phyloP scores from a whole-genome alignment of 495 filamentous ascomycete genomes.

The Neurospora sp. region DNA sequence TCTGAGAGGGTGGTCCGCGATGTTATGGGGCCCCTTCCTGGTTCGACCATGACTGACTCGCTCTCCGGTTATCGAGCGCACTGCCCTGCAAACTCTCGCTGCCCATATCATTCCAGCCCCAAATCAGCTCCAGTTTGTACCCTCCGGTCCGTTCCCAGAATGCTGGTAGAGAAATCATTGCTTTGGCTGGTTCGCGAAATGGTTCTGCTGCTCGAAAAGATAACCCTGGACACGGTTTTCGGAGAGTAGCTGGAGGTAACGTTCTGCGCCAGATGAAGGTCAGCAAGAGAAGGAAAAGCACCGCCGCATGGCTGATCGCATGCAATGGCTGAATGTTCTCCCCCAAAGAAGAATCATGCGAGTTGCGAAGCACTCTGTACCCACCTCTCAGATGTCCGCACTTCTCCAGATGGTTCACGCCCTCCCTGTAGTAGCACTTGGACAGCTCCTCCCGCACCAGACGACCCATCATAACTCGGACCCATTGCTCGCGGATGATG shows the following conservation, averaged over 20 bases:
- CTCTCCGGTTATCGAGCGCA: neutral
- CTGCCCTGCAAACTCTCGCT: neutral
- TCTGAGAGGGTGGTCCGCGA: neutral
- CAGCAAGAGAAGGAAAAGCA: neutral
- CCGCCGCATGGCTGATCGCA: neutral
- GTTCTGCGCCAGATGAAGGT: constrained; percentile 45
- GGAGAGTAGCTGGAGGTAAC: constrained; percentile 84
- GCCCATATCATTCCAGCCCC: neutral
- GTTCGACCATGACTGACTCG: neutral
- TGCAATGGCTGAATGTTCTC: neutral
- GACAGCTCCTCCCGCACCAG: constrained; percentile 87
- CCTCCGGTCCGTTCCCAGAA: neutral
- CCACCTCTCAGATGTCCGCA: constrained; percentile 84
- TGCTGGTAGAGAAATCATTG: constrained; percentile 1
- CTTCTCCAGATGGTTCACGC: constrained; percentile 96
- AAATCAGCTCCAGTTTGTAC: neutral
- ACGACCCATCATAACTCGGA: constrained; percentile 91
- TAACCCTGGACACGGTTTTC: constrained; percentile 81
- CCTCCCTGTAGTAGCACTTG: constrained; percentile 91
- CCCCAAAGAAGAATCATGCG: neutral
- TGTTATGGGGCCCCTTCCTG: neutral
- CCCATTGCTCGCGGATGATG: constrained; percentile 94
- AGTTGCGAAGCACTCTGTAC: constrained; percentile 19
- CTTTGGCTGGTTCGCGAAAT: constrained; percentile 43
- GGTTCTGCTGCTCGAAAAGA: constrained; percentile 86